Evolutionary conservation across 768 basidiomycete species (phyloP), one percentile per base, ranked within the genome.

Genomic region (Clitopilus hobsonii): DNA sequence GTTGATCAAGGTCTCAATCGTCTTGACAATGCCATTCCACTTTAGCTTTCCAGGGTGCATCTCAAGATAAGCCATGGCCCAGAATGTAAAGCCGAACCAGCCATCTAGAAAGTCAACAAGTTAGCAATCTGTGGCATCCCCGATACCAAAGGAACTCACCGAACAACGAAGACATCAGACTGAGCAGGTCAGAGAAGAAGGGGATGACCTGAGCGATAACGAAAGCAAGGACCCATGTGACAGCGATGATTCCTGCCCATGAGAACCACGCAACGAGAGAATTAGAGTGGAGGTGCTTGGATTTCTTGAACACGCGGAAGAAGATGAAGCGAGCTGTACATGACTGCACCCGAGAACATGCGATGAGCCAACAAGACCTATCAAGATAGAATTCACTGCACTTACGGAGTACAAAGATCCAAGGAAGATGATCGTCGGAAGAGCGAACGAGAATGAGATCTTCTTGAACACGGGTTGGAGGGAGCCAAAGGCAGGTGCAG

Each of bases 361-460:
- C n/a, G 41, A 45, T 20, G 16, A 45, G n/a, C 22, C 22, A 20
- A 29, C 41, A 36, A 51, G 30, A n/a, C n/a, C n/a, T n/a, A n/a
- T n/a, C n/a, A n/a, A n/a, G n/a, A n/a, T n/a, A n/a, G n/a, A n/a
- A n/a, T n/a, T n/a, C 29, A 14, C 16, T 58, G 18, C 32, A 38
- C 68, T 53, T 55, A 75, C 71, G n/a, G 74, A 71, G 54, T 77
- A 78, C 6, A 78, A 63, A 5, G 75, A 60, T 11, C 75, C 76
- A n/a, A 77, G 67, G 63, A 72, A 77, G 26, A 76, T 55, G 32
- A 77, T 76, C 0, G 76, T 77, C 6, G 75, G 76, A n/a, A 77
- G 64, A 20, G 74, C 73, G 57, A 77, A 78, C 2, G 72, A 73
- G 60, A 76, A 78, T 0, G 75, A 70, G 51, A 76, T 72, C 60